Evolutionary conservation across 345 rosid genomes (phyloP).

Genomic region (Populus simonii): DNA sequence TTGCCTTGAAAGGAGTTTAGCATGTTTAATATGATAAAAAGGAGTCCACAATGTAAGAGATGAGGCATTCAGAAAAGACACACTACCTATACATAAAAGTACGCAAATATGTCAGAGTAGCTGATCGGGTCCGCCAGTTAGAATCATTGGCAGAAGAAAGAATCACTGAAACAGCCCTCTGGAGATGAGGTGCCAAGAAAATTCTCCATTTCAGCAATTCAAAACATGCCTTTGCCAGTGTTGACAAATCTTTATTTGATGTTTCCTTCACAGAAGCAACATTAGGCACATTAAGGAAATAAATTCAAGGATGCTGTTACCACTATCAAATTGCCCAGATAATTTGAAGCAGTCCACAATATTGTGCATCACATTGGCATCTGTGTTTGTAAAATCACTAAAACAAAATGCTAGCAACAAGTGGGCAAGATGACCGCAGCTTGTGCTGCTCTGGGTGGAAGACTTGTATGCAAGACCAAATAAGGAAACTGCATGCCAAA

Average conservation of each 20-base stretch:
- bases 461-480: background rate
- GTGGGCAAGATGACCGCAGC: background rate
- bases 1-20: background rate
- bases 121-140: constrained; percentile 97
- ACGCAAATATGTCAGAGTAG: constrained; percentile 81
- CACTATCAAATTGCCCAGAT: constrained; percentile 8
- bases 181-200: constrained; percentile 73
- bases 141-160: constrained; percentile 72
- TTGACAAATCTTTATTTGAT: constrained; percentile 89
- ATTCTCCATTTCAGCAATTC: constrained; percentile 92
- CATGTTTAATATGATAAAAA: background rate
- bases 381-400: background rate
- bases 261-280: constrained; percentile 66
- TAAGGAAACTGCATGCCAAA: background rate
- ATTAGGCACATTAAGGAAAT: constrained; percentile 1
- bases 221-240: constrained; percentile 92
- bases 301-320: background rate
- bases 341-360: background rate
- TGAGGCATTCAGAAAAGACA: constrained; percentile 2
- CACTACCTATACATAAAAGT: constrained; percentile 93
- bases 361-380: background rate
- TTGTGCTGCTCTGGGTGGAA: background rate
- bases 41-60: background rate
- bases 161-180: constrained; percentile 65
- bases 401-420: background rate